Conservation (phyloP, 345 rosid species). For the Bruguiera sexangula region DNA sequence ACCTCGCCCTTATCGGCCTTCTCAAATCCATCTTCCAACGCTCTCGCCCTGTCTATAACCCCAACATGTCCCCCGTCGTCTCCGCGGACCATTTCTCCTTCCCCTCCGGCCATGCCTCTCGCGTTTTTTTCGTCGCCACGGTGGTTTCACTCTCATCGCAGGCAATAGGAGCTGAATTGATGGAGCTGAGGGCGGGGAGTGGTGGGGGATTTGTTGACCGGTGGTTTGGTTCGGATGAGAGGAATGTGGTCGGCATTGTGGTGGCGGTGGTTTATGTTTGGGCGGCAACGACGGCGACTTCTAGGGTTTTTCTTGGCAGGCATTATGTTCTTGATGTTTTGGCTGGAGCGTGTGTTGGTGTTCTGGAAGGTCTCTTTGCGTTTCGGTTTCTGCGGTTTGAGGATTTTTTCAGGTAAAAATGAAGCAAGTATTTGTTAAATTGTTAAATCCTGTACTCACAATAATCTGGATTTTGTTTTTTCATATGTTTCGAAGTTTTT, state of each 20-base stretch:
- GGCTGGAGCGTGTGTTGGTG: slow-evolving; percentile 66
- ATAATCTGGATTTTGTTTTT: not conserved
- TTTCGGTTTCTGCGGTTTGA: slow-evolving; percentile 24
- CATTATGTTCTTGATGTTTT: slow-evolving; percentile 68
- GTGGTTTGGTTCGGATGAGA: slow-evolving; percentile 18
- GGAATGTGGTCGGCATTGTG: slow-evolving; percentile 21
- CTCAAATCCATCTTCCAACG: slow-evolving; percentile 75
- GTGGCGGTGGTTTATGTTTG: slow-evolving; percentile 47
- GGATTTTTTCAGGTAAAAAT: slow-evolving; percentile 17
- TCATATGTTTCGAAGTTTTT: too few relatives aligned
- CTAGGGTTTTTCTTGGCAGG: slow-evolving; percentile 81
- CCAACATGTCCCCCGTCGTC: slow-evolving; percentile 68
- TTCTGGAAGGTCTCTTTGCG: slow-evolving; percentile 53
- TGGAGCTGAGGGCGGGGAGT: slow-evolving; percentile 8
- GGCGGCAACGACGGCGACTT: slow-evolving; percentile 62
- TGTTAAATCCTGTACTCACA: not conserved
- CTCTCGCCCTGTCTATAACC: slow-evolving; percentile 79
- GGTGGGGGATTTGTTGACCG: slow-evolving; percentile 9
- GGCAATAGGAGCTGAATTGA: slow-evolving; percentile 15
- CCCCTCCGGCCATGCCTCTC: slow-evolving; percentile 93
- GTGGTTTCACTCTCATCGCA: slow-evolving; percentile 40
- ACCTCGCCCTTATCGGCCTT: slow-evolving; percentile 62
- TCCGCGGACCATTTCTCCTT: slow-evolving; percentile 75
- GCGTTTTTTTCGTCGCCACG: slow-evolving; percentile 67
- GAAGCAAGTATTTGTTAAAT: not conserved